phyloP scores from a whole-genome alignment of 164 flowering plant genomes.

The Vitis amurensis region DNA sequence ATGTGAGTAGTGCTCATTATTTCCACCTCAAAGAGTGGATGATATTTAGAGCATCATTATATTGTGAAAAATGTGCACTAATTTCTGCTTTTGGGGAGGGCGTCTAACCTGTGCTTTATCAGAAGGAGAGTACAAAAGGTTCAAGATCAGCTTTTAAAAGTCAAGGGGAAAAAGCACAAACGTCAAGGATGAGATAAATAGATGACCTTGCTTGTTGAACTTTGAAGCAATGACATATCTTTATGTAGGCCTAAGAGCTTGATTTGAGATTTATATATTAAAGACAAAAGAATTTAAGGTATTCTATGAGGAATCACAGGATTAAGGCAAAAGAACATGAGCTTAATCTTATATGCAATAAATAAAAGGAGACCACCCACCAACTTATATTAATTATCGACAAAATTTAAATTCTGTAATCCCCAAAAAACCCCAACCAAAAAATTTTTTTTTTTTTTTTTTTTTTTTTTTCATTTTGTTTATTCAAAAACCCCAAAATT shows the following conservation, averaged over 20 bases:
- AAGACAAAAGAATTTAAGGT: not conserved
- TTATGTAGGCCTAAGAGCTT: conserved; percentile 1
- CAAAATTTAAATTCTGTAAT: no score
- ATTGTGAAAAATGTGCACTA: no score
- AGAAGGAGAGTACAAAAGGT: not conserved
- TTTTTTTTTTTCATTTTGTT: no score
- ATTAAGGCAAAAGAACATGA: not conserved
- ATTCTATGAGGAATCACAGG: no score
- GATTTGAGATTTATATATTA: not conserved
- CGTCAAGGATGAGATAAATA: not conserved
- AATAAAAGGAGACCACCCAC: conserved; percentile 6
- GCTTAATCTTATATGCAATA: not conserved
- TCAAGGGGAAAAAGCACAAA: not conserved
- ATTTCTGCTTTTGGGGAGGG: no score
- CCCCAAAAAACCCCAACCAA: no score
- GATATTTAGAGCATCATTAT: no score
- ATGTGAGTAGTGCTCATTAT: not conserved
- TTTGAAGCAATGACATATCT: not conserved
- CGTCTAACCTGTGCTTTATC: not conserved
- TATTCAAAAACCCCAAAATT: no score
- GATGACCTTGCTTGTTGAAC: not conserved
- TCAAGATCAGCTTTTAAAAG: not conserved
- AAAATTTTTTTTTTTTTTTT: no score
- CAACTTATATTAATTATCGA: conserved; percentile 9
- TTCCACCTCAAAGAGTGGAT: conserved; percentile 1